Evolutionary conservation across 371 early-diverging fungal genomes (phyloP).

Genomic region (Apophysomyces trapeziformis): DNA sequence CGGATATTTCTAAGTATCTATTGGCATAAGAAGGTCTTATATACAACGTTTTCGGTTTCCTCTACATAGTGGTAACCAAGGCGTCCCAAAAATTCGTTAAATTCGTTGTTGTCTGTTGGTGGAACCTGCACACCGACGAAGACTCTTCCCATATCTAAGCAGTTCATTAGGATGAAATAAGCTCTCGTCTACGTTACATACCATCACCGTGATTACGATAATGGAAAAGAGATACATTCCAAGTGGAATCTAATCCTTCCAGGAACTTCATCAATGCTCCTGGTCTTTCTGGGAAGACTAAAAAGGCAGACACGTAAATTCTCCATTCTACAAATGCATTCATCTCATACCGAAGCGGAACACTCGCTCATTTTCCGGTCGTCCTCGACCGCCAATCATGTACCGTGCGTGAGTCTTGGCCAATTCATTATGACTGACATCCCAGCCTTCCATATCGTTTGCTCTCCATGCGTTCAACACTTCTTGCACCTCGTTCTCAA

Average conservation of each 20-base stretch:
- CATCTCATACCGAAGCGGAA: constrained; percentile 75
- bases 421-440: constrained; percentile 91
- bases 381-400: constrained; percentile 84
- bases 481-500: constrained; percentile 67
- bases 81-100: constrained; percentile 70
- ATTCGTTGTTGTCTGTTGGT: constrained; percentile 56
- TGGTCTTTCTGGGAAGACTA: constrained; percentile 94
- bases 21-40: constrained; percentile 71
- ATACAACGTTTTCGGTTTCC: constrained; percentile 90
- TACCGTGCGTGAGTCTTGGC: constrained; percentile 95
- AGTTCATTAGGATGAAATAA: background rate
- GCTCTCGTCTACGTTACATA: constrained; percentile 27
- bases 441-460: constrained; percentile 72
- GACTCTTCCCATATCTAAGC: constrained; percentile 87
- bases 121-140: constrained; percentile 94
- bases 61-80: constrained; percentile 86
- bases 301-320: background rate
- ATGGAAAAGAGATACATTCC: constrained; percentile 96
- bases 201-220: constrained; percentile 95
- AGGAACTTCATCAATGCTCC: constrained; percentile 90
- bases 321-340: background rate
- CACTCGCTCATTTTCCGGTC: constrained; percentile 83
- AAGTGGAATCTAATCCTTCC: constrained; percentile 67
- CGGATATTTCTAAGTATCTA: background rate
- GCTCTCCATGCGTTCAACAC: constrained; percentile 63